Conservation (phyloP, 441 rosid genomes). For the Arabidopsis hybrid region DNA sequence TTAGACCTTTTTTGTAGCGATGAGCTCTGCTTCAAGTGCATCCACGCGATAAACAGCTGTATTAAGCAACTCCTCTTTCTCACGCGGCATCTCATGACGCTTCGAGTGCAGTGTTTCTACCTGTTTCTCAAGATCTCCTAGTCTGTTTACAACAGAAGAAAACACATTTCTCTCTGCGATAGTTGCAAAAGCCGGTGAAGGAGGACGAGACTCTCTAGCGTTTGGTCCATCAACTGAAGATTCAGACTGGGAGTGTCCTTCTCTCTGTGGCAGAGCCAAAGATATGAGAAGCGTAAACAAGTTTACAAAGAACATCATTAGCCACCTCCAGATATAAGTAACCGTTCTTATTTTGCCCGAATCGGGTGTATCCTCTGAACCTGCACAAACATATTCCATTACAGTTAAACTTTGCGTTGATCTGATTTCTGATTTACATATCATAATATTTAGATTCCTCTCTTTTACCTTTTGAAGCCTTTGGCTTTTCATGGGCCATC, state of each 20-base stretch:
- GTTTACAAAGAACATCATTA: conserved; percentile 49
- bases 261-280: conserved; percentile 43
- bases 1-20: conserved; percentile 72
- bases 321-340: conserved; percentile 44
- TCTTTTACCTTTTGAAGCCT: conserved; percentile 53
- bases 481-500: conserved; percentile 50
- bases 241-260: conserved; percentile 39
- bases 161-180: conserved; percentile 52
- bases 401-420: conserved; percentile 15
- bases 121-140: conserved; percentile 73
- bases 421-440: conserved; percentile 1
- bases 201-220: conserved; percentile 62
- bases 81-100: conserved; percentile 68
- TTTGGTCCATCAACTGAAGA: conserved; percentile 44
- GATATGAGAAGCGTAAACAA: conserved; percentile 44
- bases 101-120: conserved; percentile 64
- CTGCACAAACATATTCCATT: conserved; percentile 52
- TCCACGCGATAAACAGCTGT: conserved; percentile 77
- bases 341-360: conserved; percentile 45
- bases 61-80: conserved; percentile 76
- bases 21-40: conserved; percentile 78
- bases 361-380: conserved; percentile 40
- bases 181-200: conserved; percentile 53
- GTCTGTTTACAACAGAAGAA: conserved; percentile 60
- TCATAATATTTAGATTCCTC: conserved; percentile 10